Percentiles rank a stretch among this genome's conserved stretches.
phyloP scores from a whole-genome alignment of 768 basidiomycete species.

The Multifurca ochricompacta region DNA sequence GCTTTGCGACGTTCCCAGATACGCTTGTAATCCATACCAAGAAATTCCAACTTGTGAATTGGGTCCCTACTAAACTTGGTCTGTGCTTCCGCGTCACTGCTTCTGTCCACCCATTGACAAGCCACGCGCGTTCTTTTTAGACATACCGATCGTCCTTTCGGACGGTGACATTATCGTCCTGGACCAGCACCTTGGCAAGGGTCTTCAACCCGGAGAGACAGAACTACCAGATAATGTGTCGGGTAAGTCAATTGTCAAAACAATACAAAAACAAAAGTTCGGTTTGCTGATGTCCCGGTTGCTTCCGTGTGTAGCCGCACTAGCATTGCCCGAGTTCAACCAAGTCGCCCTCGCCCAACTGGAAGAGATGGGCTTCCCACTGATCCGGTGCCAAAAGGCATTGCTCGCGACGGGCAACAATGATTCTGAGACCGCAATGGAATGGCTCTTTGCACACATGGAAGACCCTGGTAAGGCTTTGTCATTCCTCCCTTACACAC shows the following conservation, averaged over 20 bases:
- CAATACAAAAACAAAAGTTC: too few species aligned
- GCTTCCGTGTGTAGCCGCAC: conserved; percentile 26
- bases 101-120: not conserved
- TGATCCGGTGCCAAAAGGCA: conserved; percentile 80
- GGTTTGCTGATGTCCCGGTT: too few species aligned
- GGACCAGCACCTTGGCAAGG: conserved; percentile 57
- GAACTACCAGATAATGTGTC: conserved; percentile 54
- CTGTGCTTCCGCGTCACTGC: conserved; percentile 19
- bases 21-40: conserved; percentile 84
- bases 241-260: conserved; percentile 24
- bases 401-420: conserved; percentile 77
- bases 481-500: not conserved
- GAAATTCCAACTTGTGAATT: conserved; percentile 91
- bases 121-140: conserved; percentile 32
- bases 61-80: conserved; percentile 96
- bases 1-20: conserved; percentile 82
- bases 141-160: conserved; percentile 77
- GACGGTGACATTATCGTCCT: conserved; percentile 49
- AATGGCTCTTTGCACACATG: conserved; percentile 94
- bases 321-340: conserved; percentile 59
- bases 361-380: conserved; percentile 88
- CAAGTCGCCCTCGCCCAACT: conserved; percentile 65
- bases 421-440: conserved; percentile 79
- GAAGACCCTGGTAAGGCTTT: conserved; percentile 73
- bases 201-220: conserved; percentile 60